Evolutionary conservation across 805 yeast species (phyloP).

Genomic region (Komagataella pseudopastoris): DNA sequence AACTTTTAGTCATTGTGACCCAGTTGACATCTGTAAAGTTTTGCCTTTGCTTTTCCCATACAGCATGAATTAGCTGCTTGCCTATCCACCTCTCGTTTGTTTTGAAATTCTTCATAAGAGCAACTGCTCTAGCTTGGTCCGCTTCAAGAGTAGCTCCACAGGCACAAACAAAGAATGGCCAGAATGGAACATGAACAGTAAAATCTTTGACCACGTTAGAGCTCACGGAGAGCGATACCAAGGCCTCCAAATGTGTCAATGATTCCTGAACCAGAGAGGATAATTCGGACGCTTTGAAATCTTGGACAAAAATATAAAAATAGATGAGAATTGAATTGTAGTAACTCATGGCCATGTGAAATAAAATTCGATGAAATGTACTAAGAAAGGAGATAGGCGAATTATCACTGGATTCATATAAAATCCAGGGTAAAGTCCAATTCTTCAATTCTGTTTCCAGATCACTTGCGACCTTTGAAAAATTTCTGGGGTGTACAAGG

Average conservation of each 20-base stretch:
- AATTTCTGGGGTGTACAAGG: conserved; percentile 32
- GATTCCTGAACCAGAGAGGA: not conserved
- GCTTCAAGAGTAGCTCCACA: conserved; percentile 21
- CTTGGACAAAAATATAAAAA: conserved; percentile 32
- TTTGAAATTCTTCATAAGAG: conserved; percentile 18
- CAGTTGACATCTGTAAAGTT: conserved; percentile 23
- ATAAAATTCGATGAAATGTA: conserved; percentile 25
- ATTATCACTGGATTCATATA: conserved; percentile 13
- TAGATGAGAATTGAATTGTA: conserved; percentile 30
- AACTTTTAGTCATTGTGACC: conserved; percentile 39
- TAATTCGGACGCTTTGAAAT: conserved; percentile 6
- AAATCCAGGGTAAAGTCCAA: conserved; percentile 34
- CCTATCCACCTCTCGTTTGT: conserved; percentile 37
- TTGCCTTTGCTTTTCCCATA: conserved; percentile 22
- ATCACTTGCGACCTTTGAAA: conserved; percentile 42
- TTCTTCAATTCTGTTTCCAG: conserved; percentile 31
- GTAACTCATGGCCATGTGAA: conserved; percentile 23
- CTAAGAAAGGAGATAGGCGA: conserved; percentile 15
- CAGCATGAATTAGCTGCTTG: conserved; percentile 37
- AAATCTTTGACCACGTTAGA: conserved; percentile 9
- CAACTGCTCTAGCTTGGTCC: conserved; percentile 20
- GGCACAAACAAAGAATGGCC: conserved; percentile 33
- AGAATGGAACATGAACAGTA: conserved; percentile 26
- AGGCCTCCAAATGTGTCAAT: not conserved
- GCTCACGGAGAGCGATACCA: conserved; percentile 9